Evolutionary conservation across 2,329 filamentous ascomycete species (phyloP).

Genomic region (Grosmannia clavigera): DNA sequence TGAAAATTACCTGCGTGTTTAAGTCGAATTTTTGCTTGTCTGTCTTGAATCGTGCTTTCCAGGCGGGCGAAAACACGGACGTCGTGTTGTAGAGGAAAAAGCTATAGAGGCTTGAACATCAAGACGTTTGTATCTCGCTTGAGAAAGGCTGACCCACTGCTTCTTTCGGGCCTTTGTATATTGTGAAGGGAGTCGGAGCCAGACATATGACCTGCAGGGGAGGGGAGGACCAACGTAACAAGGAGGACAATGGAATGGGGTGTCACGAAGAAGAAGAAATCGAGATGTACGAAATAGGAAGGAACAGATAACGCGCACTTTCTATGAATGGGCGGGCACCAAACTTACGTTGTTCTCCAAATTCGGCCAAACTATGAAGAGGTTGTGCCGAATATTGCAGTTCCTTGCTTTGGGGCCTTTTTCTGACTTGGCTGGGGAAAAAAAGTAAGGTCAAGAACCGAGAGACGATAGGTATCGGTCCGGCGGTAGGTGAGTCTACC

Average conservation of each 20-base stretch:
- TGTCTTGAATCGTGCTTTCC: not conserved
- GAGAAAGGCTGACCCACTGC: not conserved
- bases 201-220: not conserved
- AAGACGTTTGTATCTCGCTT: not conserved
- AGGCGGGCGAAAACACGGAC: not conserved
- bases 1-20: not conserved
- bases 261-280: not conserved
- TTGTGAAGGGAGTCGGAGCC: not conserved
- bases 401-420: not conserved
- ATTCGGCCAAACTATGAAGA: not conserved
- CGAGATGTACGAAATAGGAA: not conserved
- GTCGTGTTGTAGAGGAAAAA: not conserved
- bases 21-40: not conserved
- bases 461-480: not conserved
- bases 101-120: no score
- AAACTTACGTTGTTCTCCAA: not conserved
- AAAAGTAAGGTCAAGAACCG: not conserved
- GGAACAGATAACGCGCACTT: not conserved
- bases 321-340: not conserved
- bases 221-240: not conserved
- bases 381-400: not conserved
- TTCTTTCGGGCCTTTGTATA: not conserved
- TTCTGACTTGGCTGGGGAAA: not conserved
- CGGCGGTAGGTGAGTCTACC: not conserved
- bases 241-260: not conserved